phyloP scores from a whole-genome alignment of 306 rosid genomes.

The Fragaria iinumae region DNA sequence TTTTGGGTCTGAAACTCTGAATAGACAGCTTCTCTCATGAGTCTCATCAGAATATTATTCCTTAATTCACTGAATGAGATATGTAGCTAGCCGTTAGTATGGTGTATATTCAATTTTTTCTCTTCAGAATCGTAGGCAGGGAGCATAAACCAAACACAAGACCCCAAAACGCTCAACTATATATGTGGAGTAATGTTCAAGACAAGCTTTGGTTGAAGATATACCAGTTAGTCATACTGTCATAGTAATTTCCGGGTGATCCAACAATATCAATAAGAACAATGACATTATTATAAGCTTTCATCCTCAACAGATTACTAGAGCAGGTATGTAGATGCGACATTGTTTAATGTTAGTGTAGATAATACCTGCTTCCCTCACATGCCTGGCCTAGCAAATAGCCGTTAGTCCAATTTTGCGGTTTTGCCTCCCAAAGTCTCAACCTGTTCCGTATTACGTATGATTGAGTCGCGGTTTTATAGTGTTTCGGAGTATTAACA shows the following conservation, averaged over 20 bases:
- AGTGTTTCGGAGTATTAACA: not conserved
- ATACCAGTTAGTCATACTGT: not conserved
- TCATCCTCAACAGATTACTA: not conserved
- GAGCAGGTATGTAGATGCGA: not conserved
- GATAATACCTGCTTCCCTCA: not conserved
- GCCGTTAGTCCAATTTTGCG: not conserved
- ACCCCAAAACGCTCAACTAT: conserved; percentile 10
- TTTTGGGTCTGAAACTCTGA: too few species aligned
- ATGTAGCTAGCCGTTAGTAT: not conserved
- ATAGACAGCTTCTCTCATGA: not conserved
- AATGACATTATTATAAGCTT: not conserved
- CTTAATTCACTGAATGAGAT: not conserved
- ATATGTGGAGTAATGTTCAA: conserved; percentile 1
- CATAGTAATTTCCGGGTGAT: not conserved
- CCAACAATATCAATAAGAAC: not conserved
- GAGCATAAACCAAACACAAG: conserved; percentile 14
- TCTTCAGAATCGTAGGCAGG: not conserved
- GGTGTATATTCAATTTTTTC: not conserved
- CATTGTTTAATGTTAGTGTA: not conserved
- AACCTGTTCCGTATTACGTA: too few species aligned
- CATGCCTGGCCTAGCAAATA: not conserved
- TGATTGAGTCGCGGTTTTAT: not conserved
- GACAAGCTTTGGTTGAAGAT: conserved; percentile 1
- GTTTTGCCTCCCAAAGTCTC: not conserved
- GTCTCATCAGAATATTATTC: not conserved